Evolutionary conservation across 2,329 filamentous ascomycete genomes (phyloP).

Genomic region (Calonectria crousiana): DNA sequence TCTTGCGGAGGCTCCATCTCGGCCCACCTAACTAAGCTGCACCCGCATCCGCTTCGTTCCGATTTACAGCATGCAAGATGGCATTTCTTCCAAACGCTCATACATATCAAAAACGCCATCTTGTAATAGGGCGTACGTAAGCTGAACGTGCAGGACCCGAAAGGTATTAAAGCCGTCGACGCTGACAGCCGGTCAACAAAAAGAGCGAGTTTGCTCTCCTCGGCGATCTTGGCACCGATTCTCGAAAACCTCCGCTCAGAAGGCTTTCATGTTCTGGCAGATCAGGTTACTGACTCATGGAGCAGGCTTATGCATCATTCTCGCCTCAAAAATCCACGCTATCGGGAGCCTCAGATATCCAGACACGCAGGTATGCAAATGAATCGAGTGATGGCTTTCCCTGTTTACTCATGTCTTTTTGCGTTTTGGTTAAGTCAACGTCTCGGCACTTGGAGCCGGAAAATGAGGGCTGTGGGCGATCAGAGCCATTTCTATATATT

Average conservation of each 20-base stretch:
- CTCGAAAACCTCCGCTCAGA: not conserved
- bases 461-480: not conserved
- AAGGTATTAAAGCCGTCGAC: not conserved
- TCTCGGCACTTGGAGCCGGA: constrained; percentile 4
- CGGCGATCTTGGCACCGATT: not conserved
- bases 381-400: not conserved
- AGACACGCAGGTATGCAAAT: constrained; percentile 4
- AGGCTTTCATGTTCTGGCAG: not conserved
- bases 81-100: not conserved
- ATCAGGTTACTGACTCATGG: not conserved
- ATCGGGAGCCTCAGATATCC: not conserved
- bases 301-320: not conserved
- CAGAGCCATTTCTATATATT: constrained; percentile 4
- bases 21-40: constrained; percentile 8
- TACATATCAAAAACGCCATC: not conserved
- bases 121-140: constrained; percentile 24
- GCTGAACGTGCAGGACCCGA: not conserved
- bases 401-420: not conserved
- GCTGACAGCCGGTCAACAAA: not conserved
- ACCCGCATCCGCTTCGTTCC: constrained; percentile 11
- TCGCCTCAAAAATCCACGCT: not conserved
- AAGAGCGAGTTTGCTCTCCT: not conserved
- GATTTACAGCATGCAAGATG: not conserved
- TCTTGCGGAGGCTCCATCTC: not conserved
- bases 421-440: not conserved